Evolutionary conservation across 768 basidiomycete species (phyloP).

Genomic region (Chalciporus chontae): DNA sequence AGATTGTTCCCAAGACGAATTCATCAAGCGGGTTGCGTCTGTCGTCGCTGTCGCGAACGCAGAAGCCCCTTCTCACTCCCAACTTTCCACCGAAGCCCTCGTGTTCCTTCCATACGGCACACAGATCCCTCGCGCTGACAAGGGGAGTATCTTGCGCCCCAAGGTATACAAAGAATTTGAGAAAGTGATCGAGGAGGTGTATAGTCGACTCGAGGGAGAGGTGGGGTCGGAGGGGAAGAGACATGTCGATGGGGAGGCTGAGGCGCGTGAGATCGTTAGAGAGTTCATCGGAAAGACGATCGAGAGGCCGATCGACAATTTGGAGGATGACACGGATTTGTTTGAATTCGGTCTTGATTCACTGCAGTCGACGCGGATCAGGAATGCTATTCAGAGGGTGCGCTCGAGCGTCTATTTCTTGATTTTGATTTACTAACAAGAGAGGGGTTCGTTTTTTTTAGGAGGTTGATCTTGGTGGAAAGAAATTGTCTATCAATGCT

Average conservation of each 20-base stretch:
- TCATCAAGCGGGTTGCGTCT: slow-evolving; percentile 35
- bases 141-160: slow-evolving; percentile 47
- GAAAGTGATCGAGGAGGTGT: slow-evolving; percentile 38
- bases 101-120: slow-evolving; percentile 46
- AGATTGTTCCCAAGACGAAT: slow-evolving; percentile 24
- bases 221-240: slow-evolving; percentile 23
- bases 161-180: slow-evolving; percentile 51
- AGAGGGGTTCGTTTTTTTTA: neutral
- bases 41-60: slow-evolving; percentile 49
- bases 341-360: slow-evolving; percentile 53
- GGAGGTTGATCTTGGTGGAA: slow-evolving; percentile 20
- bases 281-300: slow-evolving; percentile 21
- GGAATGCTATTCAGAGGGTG: slow-evolving; percentile 45
- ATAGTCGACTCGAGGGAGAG: slow-evolving; percentile 42
- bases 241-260: slow-evolving; percentile 2
- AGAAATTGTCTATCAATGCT: slow-evolving; percentile 26
- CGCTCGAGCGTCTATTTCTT: slow-evolving; percentile 21
- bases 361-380: slow-evolving; percentile 47
- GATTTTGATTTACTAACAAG: slow-evolving; percentile 26
- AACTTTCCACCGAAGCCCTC: slow-evolving; percentile 48
- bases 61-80: slow-evolving; percentile 50
- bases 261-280: slow-evolving; percentile 13
- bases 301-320: slow-evolving; percentile 11
- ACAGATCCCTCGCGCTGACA: slow-evolving; percentile 48
- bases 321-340: slow-evolving; percentile 36